A percentile compares a stretch with the other conserved stretches of the same genome.
Conservation (phyloP, 1,139 yeast species). For the Debaryomyces coudertii region DNA sequence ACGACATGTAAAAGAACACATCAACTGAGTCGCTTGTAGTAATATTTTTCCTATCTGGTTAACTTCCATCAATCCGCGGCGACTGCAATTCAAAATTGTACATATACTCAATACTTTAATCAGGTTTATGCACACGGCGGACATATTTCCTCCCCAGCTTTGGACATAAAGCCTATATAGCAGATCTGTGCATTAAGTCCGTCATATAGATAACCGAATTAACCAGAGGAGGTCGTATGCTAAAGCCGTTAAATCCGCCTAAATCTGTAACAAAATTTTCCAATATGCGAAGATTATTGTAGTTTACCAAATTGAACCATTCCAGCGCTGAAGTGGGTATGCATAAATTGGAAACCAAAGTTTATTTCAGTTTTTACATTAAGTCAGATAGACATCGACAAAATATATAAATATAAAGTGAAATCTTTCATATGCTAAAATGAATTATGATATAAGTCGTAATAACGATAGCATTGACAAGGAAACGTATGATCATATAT, state of each 20-base stretch:
- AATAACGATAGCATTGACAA: not conserved
- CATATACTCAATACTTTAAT: not conserved
- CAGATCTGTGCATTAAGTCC: not conserved
- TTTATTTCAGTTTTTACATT: not conserved
- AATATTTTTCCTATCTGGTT: not conserved
- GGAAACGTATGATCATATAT: not conserved
- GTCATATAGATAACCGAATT: not conserved
- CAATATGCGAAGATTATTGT: not conserved
- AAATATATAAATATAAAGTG: constrained; percentile 5
- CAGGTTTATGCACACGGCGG: not conserved
- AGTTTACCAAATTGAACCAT: not conserved
- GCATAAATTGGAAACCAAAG: constrained; percentile 1
- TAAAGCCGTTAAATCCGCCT: constrained; percentile 7
- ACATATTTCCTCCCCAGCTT: not conserved
- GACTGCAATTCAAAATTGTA: not conserved
- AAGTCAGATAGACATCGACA: not conserved
- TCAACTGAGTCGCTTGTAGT: not conserved
- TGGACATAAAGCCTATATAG: not conserved
- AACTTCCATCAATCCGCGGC: not conserved
- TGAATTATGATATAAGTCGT: not conserved
- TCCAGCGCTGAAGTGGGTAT: not conserved
- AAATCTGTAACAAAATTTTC: not conserved
- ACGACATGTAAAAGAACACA: constrained; percentile 1
- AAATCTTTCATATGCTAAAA: constrained; percentile 3
- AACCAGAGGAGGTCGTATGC: constrained; percentile 5